Evolutionary conservation across 2,329 filamentous ascomycete genomes (phyloP).

Genomic region (Microdochium paspali): DNA sequence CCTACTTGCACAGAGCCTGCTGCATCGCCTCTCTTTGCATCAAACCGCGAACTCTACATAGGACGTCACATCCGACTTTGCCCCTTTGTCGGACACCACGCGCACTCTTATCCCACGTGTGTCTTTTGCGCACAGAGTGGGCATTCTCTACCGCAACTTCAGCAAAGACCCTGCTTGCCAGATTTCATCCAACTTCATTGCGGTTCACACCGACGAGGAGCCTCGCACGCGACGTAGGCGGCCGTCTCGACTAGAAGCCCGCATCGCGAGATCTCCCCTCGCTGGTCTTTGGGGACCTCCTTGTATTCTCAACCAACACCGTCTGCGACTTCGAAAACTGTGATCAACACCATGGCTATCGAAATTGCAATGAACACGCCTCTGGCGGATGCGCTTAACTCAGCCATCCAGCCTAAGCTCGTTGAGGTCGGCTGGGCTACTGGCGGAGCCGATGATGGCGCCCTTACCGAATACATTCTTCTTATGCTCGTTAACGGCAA

Average conservation of each 20-base stretch:
- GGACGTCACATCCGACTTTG: not conserved
- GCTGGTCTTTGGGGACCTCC: not conserved
- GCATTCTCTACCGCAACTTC: too few species aligned
- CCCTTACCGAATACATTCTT: conserved; percentile 91
- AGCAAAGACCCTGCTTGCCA: too few species aligned
- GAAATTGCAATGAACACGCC: conserved; percentile 71
- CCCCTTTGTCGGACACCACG: too few species aligned
- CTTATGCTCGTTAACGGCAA: conserved; percentile 96
- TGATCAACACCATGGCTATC: conserved; percentile 55
- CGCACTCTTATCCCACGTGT: too few species aligned
- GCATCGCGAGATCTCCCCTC: not conserved
- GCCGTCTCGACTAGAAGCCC: not conserved
- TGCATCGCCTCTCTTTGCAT: not conserved
- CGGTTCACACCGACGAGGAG: not conserved
- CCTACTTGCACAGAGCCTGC: not conserved
- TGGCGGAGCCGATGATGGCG: conserved; percentile 66
- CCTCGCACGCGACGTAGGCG: not conserved
- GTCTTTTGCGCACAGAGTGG: too few species aligned
- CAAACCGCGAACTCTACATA: not conserved
- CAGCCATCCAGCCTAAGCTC: conserved; percentile 80
- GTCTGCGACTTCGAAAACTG: not conserved
- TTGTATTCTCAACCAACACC: not conserved
- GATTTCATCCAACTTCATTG: not conserved
- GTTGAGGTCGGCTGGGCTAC: conserved; percentile 89
- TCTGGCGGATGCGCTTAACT: conserved; percentile 73